Percentiles rank a stretch among this genome's conserved stretches.
Conservation (phyloP, 23 red algal genomes). For the Rhodosorus marinus region DNA sequence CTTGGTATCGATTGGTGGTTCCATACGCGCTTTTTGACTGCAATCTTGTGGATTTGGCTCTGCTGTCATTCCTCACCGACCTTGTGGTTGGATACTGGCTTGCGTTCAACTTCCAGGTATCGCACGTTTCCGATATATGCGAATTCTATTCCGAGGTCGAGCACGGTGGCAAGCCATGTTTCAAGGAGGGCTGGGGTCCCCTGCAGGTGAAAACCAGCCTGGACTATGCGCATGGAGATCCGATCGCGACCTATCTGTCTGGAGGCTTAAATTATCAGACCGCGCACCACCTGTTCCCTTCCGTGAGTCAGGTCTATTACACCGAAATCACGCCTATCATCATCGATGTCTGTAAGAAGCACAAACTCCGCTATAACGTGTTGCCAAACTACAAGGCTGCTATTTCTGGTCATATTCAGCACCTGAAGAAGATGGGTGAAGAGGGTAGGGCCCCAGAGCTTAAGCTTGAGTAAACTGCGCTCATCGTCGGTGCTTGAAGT, state of each 20-base stretch:
- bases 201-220: slow-evolving; percentile 42
- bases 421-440: slow-evolving; percentile 23
- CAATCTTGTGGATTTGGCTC: background rate
- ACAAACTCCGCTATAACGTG: slow-evolving; percentile 39
- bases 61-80: slow-evolving; percentile 21
- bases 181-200: slow-evolving; percentile 42
- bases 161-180: slow-evolving; percentile 23
- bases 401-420: slow-evolving; percentile 24
- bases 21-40: slow-evolving; percentile 15
- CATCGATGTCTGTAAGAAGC: slow-evolving; percentile 25
- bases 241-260: slow-evolving; percentile 24
- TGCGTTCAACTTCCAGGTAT: slow-evolving; percentile 76
- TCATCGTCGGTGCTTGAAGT: too few species aligned
- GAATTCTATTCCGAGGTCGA: slow-evolving; percentile 11
- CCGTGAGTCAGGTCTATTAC: slow-evolving; percentile 49
- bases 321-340: slow-evolving; percentile 42
- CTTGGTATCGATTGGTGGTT: slow-evolving; percentile 28
- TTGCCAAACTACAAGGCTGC: slow-evolving; percentile 11
- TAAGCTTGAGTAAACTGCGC: slow-evolving; percentile 46
- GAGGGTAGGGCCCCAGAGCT: slow-evolving; percentile 23
- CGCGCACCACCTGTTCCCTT: slow-evolving; percentile 57
- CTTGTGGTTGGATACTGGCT: slow-evolving; percentile 64
- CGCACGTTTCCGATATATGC: slow-evolving; percentile 18
- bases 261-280: slow-evolving; percentile 73
- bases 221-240: slow-evolving; percentile 39